A percentile compares a stretch with the other conserved stretches of the same genome.
phyloP scores from a whole-genome alignment of 176 grass and related monocot genomes.

The Sorghum bicolor region Sorghum_bicolor_NCBIv3 NC_012870.2:70275501-70276000 shows the following conservation, averaged over 20 bases:
- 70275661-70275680: background rate
- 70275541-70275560: background rate
- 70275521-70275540: background rate
- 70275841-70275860: background rate
- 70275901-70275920: background rate
- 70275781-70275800: constrained; percentile 26
- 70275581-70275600: background rate
- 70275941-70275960: constrained; percentile 41
- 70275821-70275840: constrained; percentile 30
- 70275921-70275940: constrained; percentile 4
- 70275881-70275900: background rate
- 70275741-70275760: background rate
- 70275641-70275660: background rate
- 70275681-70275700: background rate
- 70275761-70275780: background rate
- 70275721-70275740: background rate
- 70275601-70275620: background rate
- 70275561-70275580: background rate
- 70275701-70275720: too few relatives aligned
- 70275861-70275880: background rate
- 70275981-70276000: background rate
- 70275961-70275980: constrained; percentile 31
- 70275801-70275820: background rate
- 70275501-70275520: background rate
- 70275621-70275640: too few relatives aligned